A percentile compares a stretch with the other conserved stretches of the same genome.
Evolutionary conservation across 768 basidiomycete species (phyloP).

Genomic region (Tricholoma hemisulphureum): DNA sequence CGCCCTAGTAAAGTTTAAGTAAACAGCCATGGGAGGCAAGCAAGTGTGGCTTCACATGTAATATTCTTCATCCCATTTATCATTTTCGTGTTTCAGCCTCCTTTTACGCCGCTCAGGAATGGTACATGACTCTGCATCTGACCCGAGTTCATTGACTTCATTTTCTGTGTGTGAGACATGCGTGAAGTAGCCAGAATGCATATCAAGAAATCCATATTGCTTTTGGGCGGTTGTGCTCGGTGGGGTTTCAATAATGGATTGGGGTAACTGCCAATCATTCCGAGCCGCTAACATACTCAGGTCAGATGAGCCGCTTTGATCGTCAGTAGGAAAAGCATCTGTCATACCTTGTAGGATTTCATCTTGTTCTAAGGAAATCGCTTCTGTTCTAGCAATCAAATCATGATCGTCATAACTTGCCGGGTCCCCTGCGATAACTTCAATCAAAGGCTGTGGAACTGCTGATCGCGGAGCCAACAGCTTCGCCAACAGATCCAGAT

Average conservation of each 20-base stretch:
- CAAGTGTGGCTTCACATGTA: slow-evolving; percentile 59
- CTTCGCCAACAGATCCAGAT: slow-evolving; percentile 77
- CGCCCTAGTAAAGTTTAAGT: slow-evolving; percentile 48
- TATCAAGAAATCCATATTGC: slow-evolving; percentile 75
- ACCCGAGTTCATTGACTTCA: slow-evolving; percentile 78
- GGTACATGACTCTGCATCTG: slow-evolving; percentile 57
- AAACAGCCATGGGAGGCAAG: background rate
- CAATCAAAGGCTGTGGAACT: slow-evolving; percentile 44
- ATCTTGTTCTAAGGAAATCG: slow-evolving; percentile 52
- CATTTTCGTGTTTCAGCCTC: slow-evolving; percentile 62
- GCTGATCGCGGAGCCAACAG: slow-evolving; percentile 65
- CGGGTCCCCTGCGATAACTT: slow-evolving; percentile 49
- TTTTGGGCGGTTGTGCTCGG: slow-evolving; percentile 43
- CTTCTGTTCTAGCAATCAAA: slow-evolving; percentile 41
- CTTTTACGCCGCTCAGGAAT: slow-evolving; percentile 49
- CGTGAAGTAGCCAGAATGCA: slow-evolving; percentile 71
- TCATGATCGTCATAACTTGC: slow-evolving; percentile 34
- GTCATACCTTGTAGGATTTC: slow-evolving; percentile 57
- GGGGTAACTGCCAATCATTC: slow-evolving; percentile 79
- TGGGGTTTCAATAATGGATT: slow-evolving; percentile 48
- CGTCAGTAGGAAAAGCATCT: slow-evolving; percentile 1
- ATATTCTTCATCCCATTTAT: slow-evolving; percentile 81
- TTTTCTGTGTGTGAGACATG: slow-evolving; percentile 75
- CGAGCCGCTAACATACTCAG: slow-evolving; percentile 53
- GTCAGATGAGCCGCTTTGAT: background rate